Percentiles rank a stretch among this genome's conserved stretches.
These are phyloP conservation scores for Penicillium nordicum DNA, from an alignment of 2,329 filamentous ascomycete genomes.

Conservation along the genomic window DNA sequence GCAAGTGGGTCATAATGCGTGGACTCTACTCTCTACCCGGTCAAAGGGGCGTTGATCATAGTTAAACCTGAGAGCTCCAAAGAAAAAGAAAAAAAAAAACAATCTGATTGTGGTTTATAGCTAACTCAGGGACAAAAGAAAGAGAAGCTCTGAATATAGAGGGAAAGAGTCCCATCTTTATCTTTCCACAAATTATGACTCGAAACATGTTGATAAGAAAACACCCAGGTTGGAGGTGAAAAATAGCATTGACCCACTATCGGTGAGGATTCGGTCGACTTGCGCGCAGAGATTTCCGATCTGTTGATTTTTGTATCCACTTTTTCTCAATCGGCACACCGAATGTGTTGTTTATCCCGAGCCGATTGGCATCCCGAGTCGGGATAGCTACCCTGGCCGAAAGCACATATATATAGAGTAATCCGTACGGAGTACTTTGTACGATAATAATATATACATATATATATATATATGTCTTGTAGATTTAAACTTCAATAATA, in stretches of 20 bases:
- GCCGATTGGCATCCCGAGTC: constrained; percentile 9
- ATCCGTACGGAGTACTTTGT: too few relatives aligned
- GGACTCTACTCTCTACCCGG: constrained; percentile 1
- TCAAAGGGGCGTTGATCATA: constrained; percentile 15
- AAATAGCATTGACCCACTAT: constrained; percentile 12
- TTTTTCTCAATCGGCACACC: constrained; percentile 24
- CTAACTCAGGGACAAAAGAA: background rate
- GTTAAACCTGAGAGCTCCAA: constrained; percentile 4
- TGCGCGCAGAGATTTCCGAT: constrained; percentile 20
- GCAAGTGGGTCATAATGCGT: background rate
- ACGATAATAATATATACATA: background rate
- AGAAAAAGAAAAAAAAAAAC: too few relatives aligned
- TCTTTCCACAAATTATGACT: constrained; percentile 3
- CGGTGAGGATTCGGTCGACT: constrained; percentile 20
- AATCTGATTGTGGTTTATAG: background rate
- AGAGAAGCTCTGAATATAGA: background rate
- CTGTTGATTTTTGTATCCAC: constrained; percentile 16
- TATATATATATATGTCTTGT: background rate
- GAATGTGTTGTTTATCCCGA: constrained; percentile 16
- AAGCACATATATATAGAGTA: background rate
- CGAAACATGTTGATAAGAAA: constrained; percentile 12
- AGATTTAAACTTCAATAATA: too few relatives aligned
- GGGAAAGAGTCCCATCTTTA: constrained; percentile 12
- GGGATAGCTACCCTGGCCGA: constrained; percentile 6
- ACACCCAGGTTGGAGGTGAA: background rate